These are phyloP conservation scores for Cinchona pubescens DNA, from an alignment of 257 asterid genomes.

Conservation along the genomic window DNA sequence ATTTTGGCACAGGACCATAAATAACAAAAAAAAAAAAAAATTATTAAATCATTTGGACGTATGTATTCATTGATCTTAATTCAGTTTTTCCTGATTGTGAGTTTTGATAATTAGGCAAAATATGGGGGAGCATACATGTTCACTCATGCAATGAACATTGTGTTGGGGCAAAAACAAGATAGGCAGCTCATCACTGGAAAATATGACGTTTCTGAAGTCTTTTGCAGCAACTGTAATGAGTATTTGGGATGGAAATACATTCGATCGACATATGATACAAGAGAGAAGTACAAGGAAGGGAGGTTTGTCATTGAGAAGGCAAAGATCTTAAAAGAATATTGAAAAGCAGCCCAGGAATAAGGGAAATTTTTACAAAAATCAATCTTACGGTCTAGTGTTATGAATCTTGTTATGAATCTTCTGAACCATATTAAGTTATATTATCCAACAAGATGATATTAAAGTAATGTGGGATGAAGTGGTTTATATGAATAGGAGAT, in stretches of 20 bases:
- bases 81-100: not conserved
- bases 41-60: too few species aligned
- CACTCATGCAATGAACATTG: constrained; percentile 31
- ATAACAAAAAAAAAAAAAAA: too few species aligned
- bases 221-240: constrained; percentile 27
- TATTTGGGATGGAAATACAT: constrained; percentile 37
- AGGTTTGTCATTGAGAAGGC: constrained; percentile 30
- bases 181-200: constrained; percentile 22
- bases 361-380: too few species aligned
- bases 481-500: too few species aligned
- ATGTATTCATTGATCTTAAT: too few species aligned
- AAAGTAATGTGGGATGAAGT: too few species aligned
- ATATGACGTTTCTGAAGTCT: constrained; percentile 20
- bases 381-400: too few species aligned
- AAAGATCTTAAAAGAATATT: constrained; percentile 31
- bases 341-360: too few species aligned
- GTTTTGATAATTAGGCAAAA: constrained; percentile 20
- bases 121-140: constrained; percentile 34
- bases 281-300: constrained; percentile 34
- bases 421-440: too few species aligned
- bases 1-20: too few species aligned
- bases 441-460: too few species aligned
- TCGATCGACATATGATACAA: constrained; percentile 29
- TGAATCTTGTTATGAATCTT: too few species aligned
- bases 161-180: constrained; percentile 33